These are phyloP conservation scores for Golubevia sp. DNA, from an alignment of 1,284 basidiomycete genomes.

Conservation along the genomic window DNA sequence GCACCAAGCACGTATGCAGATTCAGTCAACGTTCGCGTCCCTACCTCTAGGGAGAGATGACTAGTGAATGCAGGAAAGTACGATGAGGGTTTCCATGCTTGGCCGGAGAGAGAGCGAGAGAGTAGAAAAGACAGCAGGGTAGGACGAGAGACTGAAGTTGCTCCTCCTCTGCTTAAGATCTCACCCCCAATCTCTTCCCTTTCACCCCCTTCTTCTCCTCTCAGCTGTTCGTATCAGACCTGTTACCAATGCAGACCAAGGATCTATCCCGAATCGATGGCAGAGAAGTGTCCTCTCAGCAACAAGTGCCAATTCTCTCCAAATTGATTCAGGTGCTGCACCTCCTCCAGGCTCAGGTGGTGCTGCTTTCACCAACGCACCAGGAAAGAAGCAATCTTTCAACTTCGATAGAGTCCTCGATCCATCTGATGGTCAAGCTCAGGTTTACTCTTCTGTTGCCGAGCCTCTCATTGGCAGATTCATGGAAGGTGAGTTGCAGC, in stretches of 20 bases:
- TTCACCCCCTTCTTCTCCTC: not conserved
- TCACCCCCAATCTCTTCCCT: not conserved
- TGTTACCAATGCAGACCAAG: slow-evolving; percentile 77
- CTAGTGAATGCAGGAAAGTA: not conserved
- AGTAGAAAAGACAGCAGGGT: not conserved
- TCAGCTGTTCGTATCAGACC: slow-evolving; percentile 90
- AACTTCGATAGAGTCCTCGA: slow-evolving; percentile 91
- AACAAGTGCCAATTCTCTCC: slow-evolving; percentile 62
- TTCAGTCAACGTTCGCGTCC: not conserved
- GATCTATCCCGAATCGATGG: slow-evolving; percentile 83
- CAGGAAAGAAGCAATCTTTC: slow-evolving; percentile 76
- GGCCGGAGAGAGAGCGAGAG: not conserved
- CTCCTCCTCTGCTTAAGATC: not conserved
- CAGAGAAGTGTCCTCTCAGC: slow-evolving; percentile 79
- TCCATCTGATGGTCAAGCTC: slow-evolving; percentile 79
- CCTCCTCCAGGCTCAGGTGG: slow-evolving; percentile 53
- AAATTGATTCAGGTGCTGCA: slow-evolving; percentile 32
- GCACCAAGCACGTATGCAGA: not conserved
- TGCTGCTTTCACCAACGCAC: slow-evolving; percentile 66
- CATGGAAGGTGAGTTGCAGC: too few relatives aligned
- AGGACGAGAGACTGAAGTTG: not conserved
- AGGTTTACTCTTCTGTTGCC: slow-evolving; percentile 81
- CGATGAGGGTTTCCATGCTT: too few relatives aligned
- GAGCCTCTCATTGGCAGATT: slow-evolving; percentile 86
- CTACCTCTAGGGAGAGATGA: not conserved